Evolutionary conservation across 257 asterid genomes (phyloP).

Genomic region (Ilex aquifolium): DNA sequence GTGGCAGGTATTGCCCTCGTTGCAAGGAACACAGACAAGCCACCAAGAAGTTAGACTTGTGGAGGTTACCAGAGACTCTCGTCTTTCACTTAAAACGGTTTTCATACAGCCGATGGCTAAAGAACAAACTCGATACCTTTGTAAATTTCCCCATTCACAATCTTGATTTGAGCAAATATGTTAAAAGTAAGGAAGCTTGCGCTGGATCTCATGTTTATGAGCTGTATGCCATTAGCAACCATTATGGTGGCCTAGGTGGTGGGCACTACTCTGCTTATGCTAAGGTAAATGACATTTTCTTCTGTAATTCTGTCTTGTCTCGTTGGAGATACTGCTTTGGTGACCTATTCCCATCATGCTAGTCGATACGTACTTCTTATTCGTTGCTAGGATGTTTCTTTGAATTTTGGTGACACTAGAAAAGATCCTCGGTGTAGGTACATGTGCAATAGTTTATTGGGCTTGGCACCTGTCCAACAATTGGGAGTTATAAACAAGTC

Average conservation of each 20-base stretch:
- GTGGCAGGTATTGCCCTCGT: slow-evolving; percentile 83
- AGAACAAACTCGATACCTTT: slow-evolving; percentile 86
- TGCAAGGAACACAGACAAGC: slow-evolving; percentile 98
- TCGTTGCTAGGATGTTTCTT: slow-evolving; percentile 1
- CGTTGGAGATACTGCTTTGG: too few species aligned
- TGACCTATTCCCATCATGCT: too few species aligned
- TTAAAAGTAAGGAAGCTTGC: slow-evolving; percentile 50
- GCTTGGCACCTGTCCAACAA: too few species aligned
- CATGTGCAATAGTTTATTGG: too few species aligned
- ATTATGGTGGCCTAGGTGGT: slow-evolving; percentile 96
- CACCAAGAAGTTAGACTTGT: slow-evolving; percentile 82
- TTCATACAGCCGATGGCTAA: slow-evolving; percentile 85
- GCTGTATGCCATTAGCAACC: slow-evolving; percentile 90
- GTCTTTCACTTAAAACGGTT: slow-evolving; percentile 88
- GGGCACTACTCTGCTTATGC: slow-evolving; percentile 97
- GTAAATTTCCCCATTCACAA: slow-evolving; percentile 79
- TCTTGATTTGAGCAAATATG: slow-evolving; percentile 79
- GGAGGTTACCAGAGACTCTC: slow-evolving; percentile 89
- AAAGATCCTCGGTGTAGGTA: too few species aligned
- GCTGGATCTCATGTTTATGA: slow-evolving; percentile 70
- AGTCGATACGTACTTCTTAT: too few species aligned
- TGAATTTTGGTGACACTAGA: not conserved
- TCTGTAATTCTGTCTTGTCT: too few species aligned
- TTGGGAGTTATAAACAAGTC: too few species aligned
- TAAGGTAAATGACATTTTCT: slow-evolving; percentile 45